Percentiles rank a stretch among this genome's conserved stretches.
Conservation (phyloP, 192 early-diverging fungal genomes). For the Backusella macrospora region DNA sequence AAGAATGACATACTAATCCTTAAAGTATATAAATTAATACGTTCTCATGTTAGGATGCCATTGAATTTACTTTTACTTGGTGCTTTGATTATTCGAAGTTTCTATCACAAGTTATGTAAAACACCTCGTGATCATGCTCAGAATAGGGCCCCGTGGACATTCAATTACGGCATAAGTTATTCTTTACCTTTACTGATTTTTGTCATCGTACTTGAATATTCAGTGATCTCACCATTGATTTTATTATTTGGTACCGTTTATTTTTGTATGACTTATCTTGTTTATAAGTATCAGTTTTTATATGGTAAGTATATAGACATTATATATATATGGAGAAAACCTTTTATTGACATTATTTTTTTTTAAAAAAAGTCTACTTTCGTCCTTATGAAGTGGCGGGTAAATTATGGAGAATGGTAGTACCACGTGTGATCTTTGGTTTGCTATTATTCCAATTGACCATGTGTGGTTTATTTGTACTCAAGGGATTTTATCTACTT, state of each 20-base stretch:
- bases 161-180: constrained; percentile 69
- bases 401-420: constrained; percentile 69
- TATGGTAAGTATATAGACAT: constrained; percentile 52
- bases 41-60: constrained; percentile 44
- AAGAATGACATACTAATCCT: constrained; percentile 2
- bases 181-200: constrained; percentile 69
- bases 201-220: constrained; percentile 74
- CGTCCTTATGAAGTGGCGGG: constrained; percentile 71
- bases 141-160: constrained; percentile 63
- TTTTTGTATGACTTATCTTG: constrained; percentile 63
- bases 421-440: constrained; percentile 62
- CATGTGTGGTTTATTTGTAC: constrained; percentile 62
- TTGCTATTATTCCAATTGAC: constrained; percentile 69
- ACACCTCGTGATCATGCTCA: constrained; percentile 79
- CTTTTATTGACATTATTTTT: not conserved
- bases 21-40: not conserved
- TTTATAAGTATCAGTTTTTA: constrained; percentile 75
- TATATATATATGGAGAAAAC: too few species aligned
- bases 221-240: constrained; percentile 73
- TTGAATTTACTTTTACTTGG: constrained; percentile 66
- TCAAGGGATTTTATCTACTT: constrained; percentile 48
- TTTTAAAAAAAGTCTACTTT: constrained; percentile 54
- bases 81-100: constrained; percentile 56
- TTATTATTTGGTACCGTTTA: constrained; percentile 67
- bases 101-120: constrained; percentile 58